Evolutionary conservation across 495 filamentous ascomycete genomes (phyloP), one percentile per base, ranked within the genome.

Genomic region (Rusavskia elegans): DNA sequence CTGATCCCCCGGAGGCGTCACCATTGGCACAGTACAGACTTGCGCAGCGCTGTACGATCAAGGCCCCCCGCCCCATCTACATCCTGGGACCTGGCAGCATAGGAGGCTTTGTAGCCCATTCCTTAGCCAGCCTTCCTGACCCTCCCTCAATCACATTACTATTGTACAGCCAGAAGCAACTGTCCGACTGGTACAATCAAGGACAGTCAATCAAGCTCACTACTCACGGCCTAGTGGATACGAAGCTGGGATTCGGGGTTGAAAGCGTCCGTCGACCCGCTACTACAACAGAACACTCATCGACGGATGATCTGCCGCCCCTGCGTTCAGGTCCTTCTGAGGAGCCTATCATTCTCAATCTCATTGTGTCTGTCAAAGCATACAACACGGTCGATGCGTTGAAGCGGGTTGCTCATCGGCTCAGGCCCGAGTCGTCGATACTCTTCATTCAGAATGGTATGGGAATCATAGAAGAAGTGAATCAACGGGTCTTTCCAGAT

Each of bases 381-480:
- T 65, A 73, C 6, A 57, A 76, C 30, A 82, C 79, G 0, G 56
- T 79, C 10, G 56, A 67, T 2, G 80, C 81, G 2, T 59, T 97
- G 17, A 52, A 62, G 25, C 54, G 63, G 1, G 70, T 96, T 40
- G 64, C 63, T 6, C 72, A 85, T 55, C 76, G 87, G 9, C 68
- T 98, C n/a, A 77, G 78, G 32, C 66, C 71, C 4, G 68, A 77
- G 14, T 87, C 87, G 3, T 89, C 89, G 0, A 74, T 98, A 30
- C 73, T 84, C 38, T 77, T 98, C 21, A 59, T 94, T 5, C 84
- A 93, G 49, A 85, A 90, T 45, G 89, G 87, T 5, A 77, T 97
- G 69, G 90, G 89, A 2, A 63, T 83, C 3, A 66, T 88, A 27
- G 86, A 95, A n/a, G 71, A 75, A 36, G 66, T 95, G 19, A 85